Percentiles rank a stretch among this genome's conserved stretches.
Evolutionary conservation across 768 basidiomycete genomes (phyloP).

Genomic region (Russula virescens): DNA sequence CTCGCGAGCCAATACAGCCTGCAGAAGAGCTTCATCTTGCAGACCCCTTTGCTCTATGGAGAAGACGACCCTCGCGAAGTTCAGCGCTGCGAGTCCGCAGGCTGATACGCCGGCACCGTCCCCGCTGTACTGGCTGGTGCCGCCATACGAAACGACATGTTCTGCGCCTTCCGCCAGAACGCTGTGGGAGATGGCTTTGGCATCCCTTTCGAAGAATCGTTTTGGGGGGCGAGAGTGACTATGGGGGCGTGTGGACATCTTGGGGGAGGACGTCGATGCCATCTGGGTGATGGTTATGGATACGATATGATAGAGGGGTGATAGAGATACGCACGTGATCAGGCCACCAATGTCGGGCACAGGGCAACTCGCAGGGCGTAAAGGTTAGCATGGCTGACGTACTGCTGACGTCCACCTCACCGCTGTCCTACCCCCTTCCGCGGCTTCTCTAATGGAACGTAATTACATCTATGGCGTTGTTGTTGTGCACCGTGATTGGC

Average conservation of each 20-base stretch:
- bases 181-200: not conserved
- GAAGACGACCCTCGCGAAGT: slow-evolving; percentile 52
- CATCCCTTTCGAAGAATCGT: not conserved
- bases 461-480: too few relatives aligned
- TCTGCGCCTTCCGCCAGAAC: slow-evolving; percentile 28
- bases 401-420: too few relatives aligned
- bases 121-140: slow-evolving; percentile 51
- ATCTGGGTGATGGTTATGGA: not conserved
- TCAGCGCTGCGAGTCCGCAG: slow-evolving; percentile 63
- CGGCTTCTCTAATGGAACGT: too few relatives aligned
- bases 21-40: slow-evolving; percentile 30
- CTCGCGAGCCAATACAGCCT: slow-evolving; percentile 32
- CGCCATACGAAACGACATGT: slow-evolving; percentile 40
- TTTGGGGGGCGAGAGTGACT: not conserved
- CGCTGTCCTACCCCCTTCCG: too few relatives aligned
- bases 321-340: too few relatives aligned
- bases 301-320: too few relatives aligned
- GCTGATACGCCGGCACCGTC: slow-evolving; percentile 41
- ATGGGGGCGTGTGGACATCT: slow-evolving; percentile 32
- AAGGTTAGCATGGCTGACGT: too few relatives aligned
- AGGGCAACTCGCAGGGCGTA: too few relatives aligned
- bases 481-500: too few relatives aligned
- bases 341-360: too few relatives aligned
- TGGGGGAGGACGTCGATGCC: not conserved
- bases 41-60: slow-evolving; percentile 32